phyloP scores from a whole-genome alignment of 192 early-diverging fungal species.

The Podila minutissima region DNA sequence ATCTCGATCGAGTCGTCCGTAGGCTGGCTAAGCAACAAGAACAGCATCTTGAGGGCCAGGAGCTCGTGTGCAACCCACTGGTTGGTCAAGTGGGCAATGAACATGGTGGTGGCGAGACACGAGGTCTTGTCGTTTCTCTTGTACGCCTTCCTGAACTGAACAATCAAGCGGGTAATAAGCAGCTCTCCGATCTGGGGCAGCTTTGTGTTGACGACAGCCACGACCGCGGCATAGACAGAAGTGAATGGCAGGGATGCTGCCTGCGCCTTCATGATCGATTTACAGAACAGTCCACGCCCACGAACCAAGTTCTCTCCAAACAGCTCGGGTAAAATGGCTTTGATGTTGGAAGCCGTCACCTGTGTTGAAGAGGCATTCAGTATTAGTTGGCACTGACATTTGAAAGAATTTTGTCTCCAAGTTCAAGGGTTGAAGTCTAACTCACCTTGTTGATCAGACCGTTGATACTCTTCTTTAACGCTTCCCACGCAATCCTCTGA shows the following conservation, averaged over 20 bases:
- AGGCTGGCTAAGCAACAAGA: conserved; percentile 81
- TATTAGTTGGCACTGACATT: neutral
- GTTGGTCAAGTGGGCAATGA: conserved; percentile 94
- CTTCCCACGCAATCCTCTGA: conserved; percentile 95
- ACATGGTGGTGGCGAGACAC: conserved; percentile 86
- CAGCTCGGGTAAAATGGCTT: conserved; percentile 87
- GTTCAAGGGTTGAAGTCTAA: neutral
- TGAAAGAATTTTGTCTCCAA: neutral
- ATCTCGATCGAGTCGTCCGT: conserved; percentile 98
- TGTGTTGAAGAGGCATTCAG: conserved; percentile 6
- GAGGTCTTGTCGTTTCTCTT: conserved; percentile 90
- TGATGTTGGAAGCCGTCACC: conserved; percentile 91
- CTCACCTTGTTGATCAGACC: conserved; percentile 90
- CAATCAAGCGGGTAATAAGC: conserved; percentile 81
- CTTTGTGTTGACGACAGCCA: conserved; percentile 93
- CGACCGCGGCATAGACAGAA: conserved; percentile 88
- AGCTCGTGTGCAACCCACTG: conserved; percentile 91
- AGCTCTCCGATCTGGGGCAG: conserved; percentile 92
- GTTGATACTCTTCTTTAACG: conserved; percentile 93
- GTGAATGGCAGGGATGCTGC: conserved; percentile 88
- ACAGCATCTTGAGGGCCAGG: conserved; percentile 86
- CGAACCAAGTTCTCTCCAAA: conserved; percentile 93
- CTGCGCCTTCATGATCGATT: conserved; percentile 91
- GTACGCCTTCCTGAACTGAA: conserved; percentile 93
- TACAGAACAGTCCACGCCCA: conserved; percentile 88